These are phyloP conservation scores for Monosporascus ibericus DNA, from an alignment of 2,329 filamentous ascomycete species.

Conservation along the genomic window DNA sequence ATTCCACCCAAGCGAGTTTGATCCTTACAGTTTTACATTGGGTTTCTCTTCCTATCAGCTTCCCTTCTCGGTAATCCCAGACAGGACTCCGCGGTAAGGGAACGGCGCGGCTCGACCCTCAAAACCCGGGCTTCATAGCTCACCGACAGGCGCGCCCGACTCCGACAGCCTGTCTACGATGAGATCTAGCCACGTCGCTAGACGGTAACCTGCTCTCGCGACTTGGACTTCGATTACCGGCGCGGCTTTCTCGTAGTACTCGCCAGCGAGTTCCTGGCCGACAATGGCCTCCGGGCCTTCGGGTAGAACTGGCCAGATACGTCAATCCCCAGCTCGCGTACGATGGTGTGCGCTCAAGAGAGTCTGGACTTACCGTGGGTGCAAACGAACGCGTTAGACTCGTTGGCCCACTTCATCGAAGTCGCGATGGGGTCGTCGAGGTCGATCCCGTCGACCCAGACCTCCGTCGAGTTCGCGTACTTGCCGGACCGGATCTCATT, in stretches of 20 bases:
- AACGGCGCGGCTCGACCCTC: background rate
- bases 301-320: constrained; percentile 45
- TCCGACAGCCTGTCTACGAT: constrained; percentile 39
- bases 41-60: background rate
- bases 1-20: background rate
- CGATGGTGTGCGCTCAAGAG: background rate
- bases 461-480: constrained; percentile 41
- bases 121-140: constrained; percentile 22
- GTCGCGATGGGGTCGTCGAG: constrained; percentile 48
- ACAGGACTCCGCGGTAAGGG: background rate
- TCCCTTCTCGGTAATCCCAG: background rate
- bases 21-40: background rate
- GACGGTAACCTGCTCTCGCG: constrained; percentile 61
- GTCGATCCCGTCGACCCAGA: constrained; percentile 54
- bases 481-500: constrained; percentile 49
- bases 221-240: constrained; percentile 60
- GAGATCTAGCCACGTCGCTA: constrained; percentile 61
- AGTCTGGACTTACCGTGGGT: constrained; percentile 42
- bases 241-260: constrained; percentile 59
- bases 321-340: background rate
- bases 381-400: constrained; percentile 58
- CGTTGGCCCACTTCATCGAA: constrained; percentile 56
- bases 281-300: constrained; percentile 52
- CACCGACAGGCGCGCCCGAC: constrained; percentile 14
- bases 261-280: constrained; percentile 53